Base-by-base conservation (phyloP, 192 early-diverging fungal genomes). In the Haplosporangium gracile region DNA sequence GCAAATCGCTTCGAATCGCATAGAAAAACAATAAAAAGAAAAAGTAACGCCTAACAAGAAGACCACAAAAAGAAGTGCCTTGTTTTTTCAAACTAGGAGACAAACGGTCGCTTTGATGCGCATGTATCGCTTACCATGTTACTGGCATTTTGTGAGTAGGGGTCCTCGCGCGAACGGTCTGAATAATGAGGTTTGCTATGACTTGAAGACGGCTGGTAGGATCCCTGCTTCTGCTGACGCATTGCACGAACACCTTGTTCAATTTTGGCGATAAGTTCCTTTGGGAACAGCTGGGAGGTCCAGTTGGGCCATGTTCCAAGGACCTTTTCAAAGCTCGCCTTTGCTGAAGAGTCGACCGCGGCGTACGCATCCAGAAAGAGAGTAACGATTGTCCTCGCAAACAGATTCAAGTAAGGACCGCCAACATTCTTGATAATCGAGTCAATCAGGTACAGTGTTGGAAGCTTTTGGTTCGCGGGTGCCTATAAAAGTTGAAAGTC, bases 371-470 rank as follows among this genome's bases (percentile, higher is more conserved):
- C 92, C 43, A 95, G 76, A 79, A 98, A 99, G 8, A 93, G 88
- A 53, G 78, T 89, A n/a, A 91, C 93, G 75, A 99, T 91, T 49
- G 95, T 93, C 16, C 92, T 88, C 42, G 92, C 88, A 90, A 99
- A 97, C 29, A 94, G 85, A 24, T 86, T 80, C 5, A 95, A 76
- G 89, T 97, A 99, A 32, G 89, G 89, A 20, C 90, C 93, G 32
- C 97, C 97, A 55, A 97, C 95, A 88, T 98, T 98, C 88, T 99
- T 99, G 83, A 94, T 93, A 29, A 99, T 99, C 24, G 98, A 99
- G 89, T 99, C 98, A 40, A 99, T 91, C 51, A 99, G 89, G 87
- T 97, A 99, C 24, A 99, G 88, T 0, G 95, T 90, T 15, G 97
- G 97, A 16, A 99, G 91, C 88, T 98, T 98, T 82, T 95, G 93